Evolutionary conservation across 2,329 filamentous ascomycete genomes (phyloP), one percentile per base, ranked within the genome.

Genomic region (Escovopsis sp.): DNA sequence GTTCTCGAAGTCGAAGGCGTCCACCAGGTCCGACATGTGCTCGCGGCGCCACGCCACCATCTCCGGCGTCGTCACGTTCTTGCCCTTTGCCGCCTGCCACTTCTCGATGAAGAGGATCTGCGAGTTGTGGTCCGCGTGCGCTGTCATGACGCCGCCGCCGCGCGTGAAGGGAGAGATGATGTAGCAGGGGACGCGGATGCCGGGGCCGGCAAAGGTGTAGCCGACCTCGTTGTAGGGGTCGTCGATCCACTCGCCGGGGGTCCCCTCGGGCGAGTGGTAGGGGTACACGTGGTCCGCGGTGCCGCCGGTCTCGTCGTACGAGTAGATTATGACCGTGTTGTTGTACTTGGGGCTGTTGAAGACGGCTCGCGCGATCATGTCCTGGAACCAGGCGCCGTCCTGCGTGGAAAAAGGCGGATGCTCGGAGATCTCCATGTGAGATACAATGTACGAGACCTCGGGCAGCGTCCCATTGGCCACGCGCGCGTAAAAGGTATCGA

Each of bases 161-260:
- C 70, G 67, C 0, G 70, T 75, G 63, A 68, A 75, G 0, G 71
- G 71, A 0, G 71, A 74, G 43, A 75, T 61, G 53, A 75, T 72
- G 48, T 69, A 69, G 46, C 74, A 69, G 0, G 71, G 71, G 2
- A 74, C 58, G 7, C 72, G 68, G 51, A 71, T 66, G 26, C 59
- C 59, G 11, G 51, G 55, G 5, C 55, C 55, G 10, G 55, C 49
- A 40, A 53, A 60, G 1, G 56, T 60, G 41, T 55, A 49, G 33
- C 66, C 66, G 28, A 66, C 63, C 4, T 59, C 44, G 18, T 52
- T 47, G 33, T 67, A 59, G 1, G 65, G 61, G 32, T 64, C 59
- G 53, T 73, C 59, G 6, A 61, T 57, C 70, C 71, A 75, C 49
- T 75, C 70, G 3, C 69, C 71, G 0, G 66, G 48, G 0, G 70